Conservation (phyloP, 352 stramenopile genomes). For the Plasmopara muralis region DNA sequence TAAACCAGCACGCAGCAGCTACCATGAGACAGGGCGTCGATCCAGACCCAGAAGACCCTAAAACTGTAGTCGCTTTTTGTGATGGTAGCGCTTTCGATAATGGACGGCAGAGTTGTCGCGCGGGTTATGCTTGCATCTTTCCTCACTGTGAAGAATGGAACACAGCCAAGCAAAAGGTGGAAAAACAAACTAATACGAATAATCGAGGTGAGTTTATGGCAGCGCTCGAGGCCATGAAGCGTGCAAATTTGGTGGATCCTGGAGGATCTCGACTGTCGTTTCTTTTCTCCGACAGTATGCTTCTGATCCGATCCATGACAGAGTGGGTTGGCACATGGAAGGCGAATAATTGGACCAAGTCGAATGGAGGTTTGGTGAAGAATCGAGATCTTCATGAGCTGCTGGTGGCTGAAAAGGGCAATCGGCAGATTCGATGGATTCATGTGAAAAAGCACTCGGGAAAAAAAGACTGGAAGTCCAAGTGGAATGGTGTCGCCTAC, state of each 20-base stretch:
- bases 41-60: conserved; percentile 39
- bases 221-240: conserved; percentile 55
- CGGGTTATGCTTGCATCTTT: conserved; percentile 72
- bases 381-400: conserved; percentile 66
- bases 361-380: conserved; percentile 39
- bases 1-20: conserved; percentile 22
- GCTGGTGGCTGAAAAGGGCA: conserved; percentile 36
- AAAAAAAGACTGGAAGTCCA: conserved; percentile 55
- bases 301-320: conserved; percentile 77
- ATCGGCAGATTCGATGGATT: conserved; percentile 49
- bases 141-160: conserved; percentile 59
- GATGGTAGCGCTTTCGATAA: conserved; percentile 69
- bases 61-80: conserved; percentile 70
- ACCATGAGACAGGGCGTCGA: conserved; percentile 11
- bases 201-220: conserved; percentile 54
- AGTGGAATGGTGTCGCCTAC: conserved; percentile 69
- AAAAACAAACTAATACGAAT: conserved; percentile 40
- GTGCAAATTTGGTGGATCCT: conserved; percentile 51
- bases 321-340: conserved; percentile 61
- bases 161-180: conserved; percentile 41
- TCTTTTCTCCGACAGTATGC: conserved; percentile 75
- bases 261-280: conserved; percentile 29
- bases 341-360: conserved; percentile 57
- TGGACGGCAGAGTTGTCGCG: conserved; percentile 39
- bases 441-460: conserved; percentile 62